Base-by-base conservation (phyloP, 2,329 filamentous ascomycete species). In the Pestalotiopsis sp. region DNA sequence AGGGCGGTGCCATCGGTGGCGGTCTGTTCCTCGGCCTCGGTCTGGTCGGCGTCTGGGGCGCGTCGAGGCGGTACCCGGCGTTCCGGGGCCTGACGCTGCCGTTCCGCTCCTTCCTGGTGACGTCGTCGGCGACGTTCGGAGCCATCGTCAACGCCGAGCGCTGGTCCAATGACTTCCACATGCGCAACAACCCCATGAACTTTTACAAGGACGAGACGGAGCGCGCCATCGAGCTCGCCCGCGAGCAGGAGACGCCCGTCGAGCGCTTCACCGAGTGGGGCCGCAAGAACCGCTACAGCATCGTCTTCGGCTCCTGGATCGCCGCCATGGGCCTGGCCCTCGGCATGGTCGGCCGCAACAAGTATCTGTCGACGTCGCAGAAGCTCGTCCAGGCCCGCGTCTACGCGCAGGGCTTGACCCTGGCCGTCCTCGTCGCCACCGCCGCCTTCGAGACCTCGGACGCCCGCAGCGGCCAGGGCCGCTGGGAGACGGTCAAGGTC, bases 321-420 rank as follows among this genome's bases (percentile, higher is more conserved):
- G 92, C 91, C 52, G 90, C 90, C 75, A 95, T 98, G 90, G 90
- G 86, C 69, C 81, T 91, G 57, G 91, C 93, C 4, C 88, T 96
- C 73, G 89, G 86, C 67, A 79, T 97, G 38, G 94, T 98, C 72
- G 90, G 92, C 77, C 89, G 93, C 71, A 93, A 93, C 79, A 90
- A 88, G 72, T 93, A 91, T 78, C 85, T 97, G 61, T 89, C 87
- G 64, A 91, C 90, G 2, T 83, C 88, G 70, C 95, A 98, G 85
- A 97, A 97, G 86, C 84, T 98, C 25, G 95, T 98, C 17, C 95
- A 98, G 86, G 95, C 94, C 27, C 91, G 95, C 88, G 92, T 98
- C 72, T 97, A 97, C 82, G 95, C 95, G 3, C 95, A 98, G 84
- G 94, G 93, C 5, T 84, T 97, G 75, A 97, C 95, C 4, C 85